Conservation (phyloP, 257 asterid species). For the Solanum phureja region DNA sequence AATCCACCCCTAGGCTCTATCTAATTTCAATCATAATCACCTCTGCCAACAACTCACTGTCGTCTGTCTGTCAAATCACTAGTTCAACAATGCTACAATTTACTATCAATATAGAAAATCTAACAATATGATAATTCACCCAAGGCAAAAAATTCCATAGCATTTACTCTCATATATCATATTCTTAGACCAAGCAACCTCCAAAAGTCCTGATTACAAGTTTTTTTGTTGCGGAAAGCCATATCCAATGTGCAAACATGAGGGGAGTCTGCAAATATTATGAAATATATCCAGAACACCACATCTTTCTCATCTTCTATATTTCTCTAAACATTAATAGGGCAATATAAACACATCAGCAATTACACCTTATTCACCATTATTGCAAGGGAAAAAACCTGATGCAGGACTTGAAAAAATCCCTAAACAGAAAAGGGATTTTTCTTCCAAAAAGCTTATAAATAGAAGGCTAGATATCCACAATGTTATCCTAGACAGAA, state of each 20-base stretch:
- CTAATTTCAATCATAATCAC: neutral
- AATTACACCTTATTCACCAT: neutral
- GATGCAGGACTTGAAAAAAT: neutral
- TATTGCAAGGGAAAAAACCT: neutral
- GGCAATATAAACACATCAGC: neutral
- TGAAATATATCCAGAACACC: neutral
- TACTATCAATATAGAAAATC: neutral
- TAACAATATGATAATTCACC: neutral
- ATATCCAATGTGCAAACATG: neutral
- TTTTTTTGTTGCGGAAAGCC: neutral
- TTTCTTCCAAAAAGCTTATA: neutral
- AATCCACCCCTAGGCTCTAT: neutral
- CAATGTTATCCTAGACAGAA: neutral
- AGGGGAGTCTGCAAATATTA: neutral
- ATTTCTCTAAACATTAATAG: neutral
- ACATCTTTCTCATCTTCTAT: neutral
- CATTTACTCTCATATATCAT: neutral
- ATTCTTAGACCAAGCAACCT: neutral
- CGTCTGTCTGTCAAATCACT: neutral
- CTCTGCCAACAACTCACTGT: neutral
- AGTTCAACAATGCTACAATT: neutral
- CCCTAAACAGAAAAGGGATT: neutral
- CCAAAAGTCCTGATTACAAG: neutral
- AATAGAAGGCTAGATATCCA: neutral
- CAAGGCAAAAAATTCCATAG: neutral